Percentiles rank a stretch among this genome's conserved stretches.
These are phyloP conservation scores for Phytophthora macrochlamydospora DNA, from an alignment of 352 stramenopile genomes.

Conservation along the genomic window DNA sequence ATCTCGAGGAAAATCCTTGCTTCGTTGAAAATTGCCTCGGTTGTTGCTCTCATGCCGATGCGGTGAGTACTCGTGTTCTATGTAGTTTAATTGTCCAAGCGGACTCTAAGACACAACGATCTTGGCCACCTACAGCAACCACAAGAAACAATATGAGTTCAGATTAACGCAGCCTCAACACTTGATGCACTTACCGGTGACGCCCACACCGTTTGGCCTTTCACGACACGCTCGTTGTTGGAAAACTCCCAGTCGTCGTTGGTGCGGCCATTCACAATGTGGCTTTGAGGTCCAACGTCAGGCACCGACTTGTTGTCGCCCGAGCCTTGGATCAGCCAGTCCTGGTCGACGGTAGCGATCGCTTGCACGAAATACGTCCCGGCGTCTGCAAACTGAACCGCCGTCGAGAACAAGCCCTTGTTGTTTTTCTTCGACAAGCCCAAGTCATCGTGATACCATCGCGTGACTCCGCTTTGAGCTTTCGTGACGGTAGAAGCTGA, in stretches of 20 bases:
- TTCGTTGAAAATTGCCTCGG: no score
- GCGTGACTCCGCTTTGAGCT: slow-evolving; percentile 51
- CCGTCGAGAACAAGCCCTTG: slow-evolving; percentile 57
- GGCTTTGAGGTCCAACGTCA: slow-evolving; percentile 65
- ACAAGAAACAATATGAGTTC: not conserved
- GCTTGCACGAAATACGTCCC: slow-evolving; percentile 68
- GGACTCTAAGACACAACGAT: slow-evolving; percentile 25
- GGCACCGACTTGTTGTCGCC: slow-evolving; percentile 34
- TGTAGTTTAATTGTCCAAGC: not conserved
- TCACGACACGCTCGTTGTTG: slow-evolving; percentile 57
- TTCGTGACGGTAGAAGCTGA: slow-evolving; percentile 39
- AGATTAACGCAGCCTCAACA: not conserved
- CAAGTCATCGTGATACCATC: slow-evolving; percentile 69
- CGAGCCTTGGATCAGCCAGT: slow-evolving; percentile 62
- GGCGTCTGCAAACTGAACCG: slow-evolving; percentile 38
- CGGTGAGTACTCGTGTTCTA: no score
- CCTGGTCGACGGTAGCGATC: slow-evolving; percentile 65
- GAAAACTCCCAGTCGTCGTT: slow-evolving; percentile 59
- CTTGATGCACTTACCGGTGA: slow-evolving; percentile 34
- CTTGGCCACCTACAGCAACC: slow-evolving; percentile 11
- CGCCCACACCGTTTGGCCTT: slow-evolving; percentile 57
- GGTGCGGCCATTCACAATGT: slow-evolving; percentile 77
- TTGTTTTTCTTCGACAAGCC: slow-evolving; percentile 45
- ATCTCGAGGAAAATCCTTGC: not conserved
- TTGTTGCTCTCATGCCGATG: no score